These are phyloP conservation scores for Salix koriyanagi DNA, from an alignment of 345 rosid species.

Conservation along the genomic window DNA sequence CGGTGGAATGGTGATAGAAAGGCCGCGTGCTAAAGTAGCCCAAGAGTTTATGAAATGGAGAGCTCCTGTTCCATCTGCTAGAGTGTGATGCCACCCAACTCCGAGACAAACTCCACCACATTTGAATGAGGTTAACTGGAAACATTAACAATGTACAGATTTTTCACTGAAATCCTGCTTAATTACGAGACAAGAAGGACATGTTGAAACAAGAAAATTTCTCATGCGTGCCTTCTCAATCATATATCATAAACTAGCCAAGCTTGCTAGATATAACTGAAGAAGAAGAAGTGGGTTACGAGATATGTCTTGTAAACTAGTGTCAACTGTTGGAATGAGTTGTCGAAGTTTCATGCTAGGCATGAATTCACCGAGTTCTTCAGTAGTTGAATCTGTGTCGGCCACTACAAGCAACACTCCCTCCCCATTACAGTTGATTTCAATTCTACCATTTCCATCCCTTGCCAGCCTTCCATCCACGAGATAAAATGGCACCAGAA, in stretches of 20 bases:
- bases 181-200: too few relatives aligned
- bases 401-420: conserved; percentile 8
- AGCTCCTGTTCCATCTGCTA: not conserved
- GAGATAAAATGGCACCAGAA: conserved; percentile 9
- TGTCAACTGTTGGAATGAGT: not conserved
- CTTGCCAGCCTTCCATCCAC: conserved; percentile 12
- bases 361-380: not conserved
- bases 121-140: not conserved
- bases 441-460: conserved; percentile 7
- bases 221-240: too few relatives aligned
- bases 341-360: not conserved
- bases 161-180: too few relatives aligned
- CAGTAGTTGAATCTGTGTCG: not conserved
- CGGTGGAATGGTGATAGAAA: not conserved
- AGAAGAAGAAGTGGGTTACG: not conserved
- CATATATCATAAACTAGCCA: too few relatives aligned
- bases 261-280: not conserved
- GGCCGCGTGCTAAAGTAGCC: not conserved
- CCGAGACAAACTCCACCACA: conserved; percentile 18
- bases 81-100: not conserved
- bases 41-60: conserved; percentile 1
- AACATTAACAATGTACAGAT: too few relatives aligned
- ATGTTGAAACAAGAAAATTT: too few relatives aligned
- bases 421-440: conserved; percentile 9
- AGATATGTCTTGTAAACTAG: not conserved